Base-by-base conservation (phyloP, 805 yeast genomes). In the Myxozyma neglecta region DNA sequence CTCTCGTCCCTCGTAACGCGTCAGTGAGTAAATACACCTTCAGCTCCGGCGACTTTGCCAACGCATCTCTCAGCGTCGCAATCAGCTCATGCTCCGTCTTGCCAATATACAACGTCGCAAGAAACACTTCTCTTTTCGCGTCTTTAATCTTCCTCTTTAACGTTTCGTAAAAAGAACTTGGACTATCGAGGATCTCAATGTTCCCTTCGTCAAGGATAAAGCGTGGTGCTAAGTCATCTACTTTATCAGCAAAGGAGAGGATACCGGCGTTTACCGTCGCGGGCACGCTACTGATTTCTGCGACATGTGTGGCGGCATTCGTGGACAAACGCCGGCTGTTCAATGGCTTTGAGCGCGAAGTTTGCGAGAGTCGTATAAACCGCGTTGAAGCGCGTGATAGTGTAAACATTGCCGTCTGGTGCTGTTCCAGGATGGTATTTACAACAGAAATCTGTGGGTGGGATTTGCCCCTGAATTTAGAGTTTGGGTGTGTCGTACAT, bases 1-100 rank as follows among this genome's bases (percentile, higher is more conserved):
- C 99, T 67, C 99, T 82, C 0, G 98, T 93, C 0, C 97, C 97
- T 68, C 99, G 76, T 51, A 94, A 79, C 11, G 92, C 96, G 74
- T 94, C 99, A 6, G 92, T 81, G 56, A 94, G 77, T 32, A 94
- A 85, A 61, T 82, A 83, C 1, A 94, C 88, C 67, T 83, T 80
- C 62, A 94, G 78, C 29, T 83, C 75, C 1, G 85, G 82, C 63
- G 89, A 90, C 2, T 71, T 69, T 1, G 71, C 68, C 67, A 94
- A 73, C 0, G 97, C 92, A 6, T 76, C 73, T 13, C 81, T 80
- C 3, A 94, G 66, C 63, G 87, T 82, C 7, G 80, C 79, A 13
- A 92, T 78, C 11, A 94, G 80, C 62, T 93, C 98, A 53, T 81
- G 76, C 73, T 94, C 96, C 1, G 84, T 73, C 68, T 86, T 88